Evolutionary conservation across 179 eudicot species (phyloP).

Genomic region (Spergularia azorica): DNA sequence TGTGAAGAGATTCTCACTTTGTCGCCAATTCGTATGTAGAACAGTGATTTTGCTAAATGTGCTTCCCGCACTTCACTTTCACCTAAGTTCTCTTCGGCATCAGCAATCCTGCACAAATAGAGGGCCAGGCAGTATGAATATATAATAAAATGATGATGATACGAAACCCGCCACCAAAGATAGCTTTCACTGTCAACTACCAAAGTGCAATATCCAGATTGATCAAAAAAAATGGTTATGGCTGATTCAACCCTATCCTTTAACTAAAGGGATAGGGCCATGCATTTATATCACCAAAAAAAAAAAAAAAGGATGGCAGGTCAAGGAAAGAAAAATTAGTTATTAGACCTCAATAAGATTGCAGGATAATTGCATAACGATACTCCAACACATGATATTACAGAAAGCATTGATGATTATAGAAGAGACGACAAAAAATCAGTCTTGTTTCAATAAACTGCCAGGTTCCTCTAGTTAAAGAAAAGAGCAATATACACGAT

Average conservation of each 20-base stretch:
- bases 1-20: conserved; percentile 43
- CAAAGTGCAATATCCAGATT: neutral
- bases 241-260: neutral
- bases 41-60: conserved; percentile 88
- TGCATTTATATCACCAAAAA: too few species aligned
- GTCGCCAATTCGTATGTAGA: conserved; percentile 73
- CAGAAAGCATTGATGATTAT: neutral
- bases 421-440: neutral
- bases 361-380: neutral
- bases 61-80: conserved; percentile 99
- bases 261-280: neutral
- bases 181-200: neutral
- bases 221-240: neutral
- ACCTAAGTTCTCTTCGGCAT: conserved; percentile 96
- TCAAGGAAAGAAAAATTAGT: neutral
- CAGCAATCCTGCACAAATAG: conserved; percentile 67
- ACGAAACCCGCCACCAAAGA: neutral
- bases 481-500: neutral
- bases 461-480: neutral
- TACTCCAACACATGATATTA: neutral
- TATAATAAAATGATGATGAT: neutral
- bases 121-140: neutral
- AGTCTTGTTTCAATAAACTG: neutral
- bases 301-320: neutral
- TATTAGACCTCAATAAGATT: neutral